Conservation (phyloP, 139 green algal species). For the Closterium sp. region DNA sequence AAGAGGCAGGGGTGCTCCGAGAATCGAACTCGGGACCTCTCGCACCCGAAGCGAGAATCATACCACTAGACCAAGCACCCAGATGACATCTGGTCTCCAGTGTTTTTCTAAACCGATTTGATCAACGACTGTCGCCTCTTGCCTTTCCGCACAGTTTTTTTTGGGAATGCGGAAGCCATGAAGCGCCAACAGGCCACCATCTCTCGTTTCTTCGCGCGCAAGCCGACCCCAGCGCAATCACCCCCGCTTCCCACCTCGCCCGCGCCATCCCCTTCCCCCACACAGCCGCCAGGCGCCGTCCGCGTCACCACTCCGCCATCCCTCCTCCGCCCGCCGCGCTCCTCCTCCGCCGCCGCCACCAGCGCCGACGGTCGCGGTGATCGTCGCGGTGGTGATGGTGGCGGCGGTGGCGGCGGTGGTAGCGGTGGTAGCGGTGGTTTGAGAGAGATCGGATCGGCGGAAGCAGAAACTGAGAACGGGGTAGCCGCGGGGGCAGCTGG, state of each 20-base stretch:
- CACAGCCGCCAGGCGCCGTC: not conserved
- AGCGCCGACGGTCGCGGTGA: no score
- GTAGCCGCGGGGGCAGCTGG: not conserved
- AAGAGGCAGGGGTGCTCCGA: not conserved
- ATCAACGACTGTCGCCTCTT: no score
- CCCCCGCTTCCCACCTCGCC: no score
- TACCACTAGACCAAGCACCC: not conserved
- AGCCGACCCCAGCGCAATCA: not conserved
- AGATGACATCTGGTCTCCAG: no score
- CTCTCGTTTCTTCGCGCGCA: slow-evolving; percentile 11
- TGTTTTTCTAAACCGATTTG: no score
- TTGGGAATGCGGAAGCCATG: not conserved
- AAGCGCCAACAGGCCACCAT: slow-evolving; percentile 4
- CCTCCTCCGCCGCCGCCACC: not conserved
- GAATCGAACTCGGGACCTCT: not conserved
- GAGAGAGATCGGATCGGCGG: not conserved
- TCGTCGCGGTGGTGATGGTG: not conserved
- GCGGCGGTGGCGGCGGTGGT: not conserved
- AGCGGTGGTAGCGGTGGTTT: not conserved
- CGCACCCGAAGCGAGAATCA: not conserved
- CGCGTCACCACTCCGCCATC: not conserved
- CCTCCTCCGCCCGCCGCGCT: not conserved
- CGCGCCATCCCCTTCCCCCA: not conserved
- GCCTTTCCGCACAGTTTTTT: no score
- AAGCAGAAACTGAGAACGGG: not conserved